Base-by-base conservation (phyloP, 1,284 basidiomycete genomes). In the Rhodotorula sp. region DNA sequence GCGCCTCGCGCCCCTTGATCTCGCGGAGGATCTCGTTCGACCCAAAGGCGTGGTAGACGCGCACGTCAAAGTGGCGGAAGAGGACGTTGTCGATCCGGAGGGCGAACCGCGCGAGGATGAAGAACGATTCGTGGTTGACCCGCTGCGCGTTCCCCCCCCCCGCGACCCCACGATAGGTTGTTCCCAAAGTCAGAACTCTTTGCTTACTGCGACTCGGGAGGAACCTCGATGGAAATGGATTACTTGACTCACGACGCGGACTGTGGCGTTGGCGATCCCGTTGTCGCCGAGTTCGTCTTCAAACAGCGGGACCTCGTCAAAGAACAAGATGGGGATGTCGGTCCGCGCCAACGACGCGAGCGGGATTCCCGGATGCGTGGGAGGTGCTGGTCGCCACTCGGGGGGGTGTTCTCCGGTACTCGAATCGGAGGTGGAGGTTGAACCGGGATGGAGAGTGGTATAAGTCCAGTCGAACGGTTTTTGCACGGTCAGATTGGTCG, bases 401-500 rank as follows among this genome's bases (percentile, higher is more conserved):
- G 67, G 19, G 4, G 67, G 19, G 38, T 60, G 69, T 47, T 63
- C 38, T 38, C 45, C 6, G 2, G 62, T 21, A 3, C 50, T 14
- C 14, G 64, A 23, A 26, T 49, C 28, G 10, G 59, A 23, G 0
- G 62, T 19, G 38, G 59, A 6, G 21, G 63, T 56, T 6, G 64
- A 21, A 0, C 95, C 97, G 0, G 88, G 78, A 79, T 97, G 95
- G 1, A 86, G 88, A 4, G 92, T 92, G 0, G 94, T 97, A 80
- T 97, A 99, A 8, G 97, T 99, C 97, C 97, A 99, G 80, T 99
- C 97, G 81, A 93, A 98, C 2, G 90, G 90, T 77, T 94, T 94
- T 62, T 79, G 74, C 2, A 74, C 73, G 10, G 63, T 67, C 45
- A 71, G 52, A 18, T 56, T 47, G 49, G 31, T 66, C 0, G 66